Conservation (phyloP, 352 stramenopile genomes). For the Thalassiosira livingstoniorum region DNA sequence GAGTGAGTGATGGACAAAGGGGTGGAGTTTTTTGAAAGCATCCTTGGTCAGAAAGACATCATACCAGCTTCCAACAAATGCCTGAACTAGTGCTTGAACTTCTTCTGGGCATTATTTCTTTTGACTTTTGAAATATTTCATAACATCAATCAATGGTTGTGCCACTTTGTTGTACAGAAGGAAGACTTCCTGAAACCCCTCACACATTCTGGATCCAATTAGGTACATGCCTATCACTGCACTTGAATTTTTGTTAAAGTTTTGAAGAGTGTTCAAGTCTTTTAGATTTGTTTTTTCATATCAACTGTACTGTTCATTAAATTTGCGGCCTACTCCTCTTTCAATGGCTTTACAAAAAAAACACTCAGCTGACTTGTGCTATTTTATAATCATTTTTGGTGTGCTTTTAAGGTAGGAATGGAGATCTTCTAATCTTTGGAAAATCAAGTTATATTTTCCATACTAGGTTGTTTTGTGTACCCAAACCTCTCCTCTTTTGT, state of each 20-base stretch:
- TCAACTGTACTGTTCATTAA: background rate
- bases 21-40: background rate
- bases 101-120: background rate
- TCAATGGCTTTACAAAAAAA: background rate
- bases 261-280: background rate
- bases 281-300: conserved; percentile 6
- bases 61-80: background rate
- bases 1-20: background rate
- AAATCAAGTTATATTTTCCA: no score
- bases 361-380: background rate
- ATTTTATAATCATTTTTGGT: background rate
- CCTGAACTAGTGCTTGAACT: background rate
- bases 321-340: background rate
- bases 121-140: conserved; percentile 2
- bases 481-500: no score
- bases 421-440: background rate
- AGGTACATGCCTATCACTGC: background rate
- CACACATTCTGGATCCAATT: background rate
- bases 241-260: background rate
- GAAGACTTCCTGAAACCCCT: background rate
- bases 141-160: background rate
- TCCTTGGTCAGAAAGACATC: background rate
- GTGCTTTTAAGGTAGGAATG: background rate
- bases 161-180: background rate
- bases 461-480: no score